Evolutionary conservation across 345 rosid species (phyloP).

Genomic region (Limnanthes douglasii): DNA sequence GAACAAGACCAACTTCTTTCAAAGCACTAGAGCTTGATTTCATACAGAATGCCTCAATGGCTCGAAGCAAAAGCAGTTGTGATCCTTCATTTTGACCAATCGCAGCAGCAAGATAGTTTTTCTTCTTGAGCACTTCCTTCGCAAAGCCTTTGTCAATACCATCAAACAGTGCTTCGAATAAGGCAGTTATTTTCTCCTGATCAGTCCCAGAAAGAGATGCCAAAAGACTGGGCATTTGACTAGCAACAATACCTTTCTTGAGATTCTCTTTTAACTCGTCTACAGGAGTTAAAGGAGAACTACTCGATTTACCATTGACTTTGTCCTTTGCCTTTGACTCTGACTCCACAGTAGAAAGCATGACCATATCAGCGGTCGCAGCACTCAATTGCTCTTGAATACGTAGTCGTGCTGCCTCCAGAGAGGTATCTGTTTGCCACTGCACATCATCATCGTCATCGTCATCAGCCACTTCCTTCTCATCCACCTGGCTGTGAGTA

Average conservation of each 20-base stretch:
- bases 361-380: constrained; percentile 63
- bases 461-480: constrained; percentile 25
- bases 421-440: constrained; percentile 69
- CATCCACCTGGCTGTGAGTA: constrained; percentile 26
- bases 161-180: constrained; percentile 28
- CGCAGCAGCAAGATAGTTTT: constrained; percentile 27
- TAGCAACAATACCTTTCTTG: constrained; percentile 16
- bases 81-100: constrained; percentile 17
- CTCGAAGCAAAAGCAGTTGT: constrained; percentile 28
- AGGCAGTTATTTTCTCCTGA: constrained; percentile 34
- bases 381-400: constrained; percentile 51
- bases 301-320: constrained; percentile 9
- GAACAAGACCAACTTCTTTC: constrained; percentile 42
- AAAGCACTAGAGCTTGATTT: constrained; percentile 16
- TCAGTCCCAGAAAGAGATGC: constrained; percentile 17
- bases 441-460: constrained; percentile 32
- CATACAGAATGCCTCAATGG: constrained; percentile 24
- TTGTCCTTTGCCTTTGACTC: constrained; percentile 7
- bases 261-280: constrained; percentile 22
- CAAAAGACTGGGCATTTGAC: constrained; percentile 12
- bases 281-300: constrained; percentile 15
- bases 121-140: constrained; percentile 28
- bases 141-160: constrained; percentile 35
- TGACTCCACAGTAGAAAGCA: constrained; percentile 25
- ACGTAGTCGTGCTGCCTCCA: constrained; percentile 48